phyloP scores from a whole-genome alignment of 1,284 basidiomycete genomes.

The Somion occarium region DNA sequence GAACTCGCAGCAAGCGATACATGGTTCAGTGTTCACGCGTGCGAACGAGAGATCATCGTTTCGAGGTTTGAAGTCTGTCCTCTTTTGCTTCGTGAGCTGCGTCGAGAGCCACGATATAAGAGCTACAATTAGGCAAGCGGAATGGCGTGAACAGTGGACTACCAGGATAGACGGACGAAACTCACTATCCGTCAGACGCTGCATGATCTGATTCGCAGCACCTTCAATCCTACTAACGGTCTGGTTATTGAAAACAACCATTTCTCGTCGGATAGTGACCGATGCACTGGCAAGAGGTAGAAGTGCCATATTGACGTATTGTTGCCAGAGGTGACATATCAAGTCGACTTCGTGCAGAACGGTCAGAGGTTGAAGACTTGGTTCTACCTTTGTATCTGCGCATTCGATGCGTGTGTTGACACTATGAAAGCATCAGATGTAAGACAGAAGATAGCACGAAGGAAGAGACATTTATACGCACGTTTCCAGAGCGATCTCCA shows the following conservation, averaged over 20 bases:
- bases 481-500: slow-evolving; percentile 93
- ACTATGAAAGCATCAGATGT: slow-evolving; percentile 34
- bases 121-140: too few relatives aligned
- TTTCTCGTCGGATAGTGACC: slow-evolving; percentile 88
- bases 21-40: slow-evolving; percentile 93
- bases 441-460: slow-evolving; percentile 8
- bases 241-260: slow-evolving; percentile 92
- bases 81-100: slow-evolving; percentile 90
- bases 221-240: slow-evolving; percentile 86
- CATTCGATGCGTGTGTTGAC: slow-evolving; percentile 70
- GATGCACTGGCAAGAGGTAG: slow-evolving; percentile 85
- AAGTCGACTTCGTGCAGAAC: slow-evolving; percentile 81
- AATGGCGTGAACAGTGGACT: too few relatives aligned
- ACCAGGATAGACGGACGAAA: slow-evolving; percentile 7
- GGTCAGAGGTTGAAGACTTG: slow-evolving; percentile 66
- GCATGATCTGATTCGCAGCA: slow-evolving; percentile 79
- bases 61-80: slow-evolving; percentile 93
- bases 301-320: slow-evolving; percentile 89
- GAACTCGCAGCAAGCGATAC: slow-evolving; percentile 82
- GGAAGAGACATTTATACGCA: slow-evolving; percentile 33
- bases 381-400: slow-evolving; percentile 75
- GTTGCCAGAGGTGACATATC: slow-evolving; percentile 95
- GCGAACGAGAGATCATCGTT: slow-evolving; percentile 96
- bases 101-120: slow-evolving; percentile 66
- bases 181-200: slow-evolving; percentile 81